Base-by-base conservation (phyloP, 2,329 filamentous ascomycete genomes). In the Thelonectria rubi region DNA sequence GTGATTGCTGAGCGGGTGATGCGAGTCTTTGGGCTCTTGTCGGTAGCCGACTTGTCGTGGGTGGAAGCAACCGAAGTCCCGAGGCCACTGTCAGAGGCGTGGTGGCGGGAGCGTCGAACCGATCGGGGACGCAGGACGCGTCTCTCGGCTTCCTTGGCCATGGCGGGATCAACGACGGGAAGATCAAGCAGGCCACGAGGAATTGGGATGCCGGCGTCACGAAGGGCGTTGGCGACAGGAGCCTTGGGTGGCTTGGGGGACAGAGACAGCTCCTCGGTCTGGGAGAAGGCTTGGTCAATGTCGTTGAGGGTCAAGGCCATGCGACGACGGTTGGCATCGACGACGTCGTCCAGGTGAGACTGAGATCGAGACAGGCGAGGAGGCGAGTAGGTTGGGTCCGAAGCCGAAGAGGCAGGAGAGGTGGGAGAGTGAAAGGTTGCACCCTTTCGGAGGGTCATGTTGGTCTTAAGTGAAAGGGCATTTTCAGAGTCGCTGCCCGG, bases 71-170 rank as follows among this genome's bases (percentile, higher is more conserved):
- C 84, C 43, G 93, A 97, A 45, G 92, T 91, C 54, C 94, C 94
- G 65, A 97, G 82, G 55, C 93, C 94, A 75, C 93, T 97, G 80
- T 97, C 94, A 15, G 92, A 95, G 61, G 87, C 86, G 78, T 93
- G 90, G 72, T 88, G 86, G 73, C 88, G 84, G 45, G 82, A 82
- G 62, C 81, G 79, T 73, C 87, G 84, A 60, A 83, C 83, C 52
- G 79, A 80, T 61, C 84, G 84, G 65, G 84, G 82, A 61, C 84
- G 86, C 65, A 84, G 75, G 42, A 84, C 78, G 63, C 82, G 81
- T 61, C 82, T 78, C 75, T 82, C 82, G 62, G 73, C 72, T 65
- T 81, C 72, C 59, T 74, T 75, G 47, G 76, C 75, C 80, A 84
- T 84, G 55, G 79, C 76, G 64, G 81, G 79, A 61, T 82, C 79